These are phyloP conservation scores for Zoysia matrella DNA, from an alignment of 202 grass and related monocot species.

Conservation along the genomic window DNA sequence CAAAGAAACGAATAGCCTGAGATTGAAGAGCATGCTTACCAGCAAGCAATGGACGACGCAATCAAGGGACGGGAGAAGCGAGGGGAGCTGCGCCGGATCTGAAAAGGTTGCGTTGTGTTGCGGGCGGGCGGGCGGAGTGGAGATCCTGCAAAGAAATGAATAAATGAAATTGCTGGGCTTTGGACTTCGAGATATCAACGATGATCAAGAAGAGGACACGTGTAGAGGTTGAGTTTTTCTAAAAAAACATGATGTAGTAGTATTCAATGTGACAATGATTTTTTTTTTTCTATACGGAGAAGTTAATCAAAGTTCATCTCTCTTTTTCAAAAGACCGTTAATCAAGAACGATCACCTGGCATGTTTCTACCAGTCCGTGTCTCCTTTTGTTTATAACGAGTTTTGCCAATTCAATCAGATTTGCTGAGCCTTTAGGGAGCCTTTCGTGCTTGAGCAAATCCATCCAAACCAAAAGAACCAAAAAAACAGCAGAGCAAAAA, in stretches of 20 bases:
- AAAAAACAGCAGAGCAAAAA: too few relatives aligned
- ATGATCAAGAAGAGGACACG: background rate
- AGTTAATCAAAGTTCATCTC: too few relatives aligned
- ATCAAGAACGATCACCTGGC: background rate
- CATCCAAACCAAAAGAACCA: too few relatives aligned
- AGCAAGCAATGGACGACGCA: background rate
- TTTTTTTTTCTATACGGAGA: too few relatives aligned
- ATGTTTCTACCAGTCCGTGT: background rate
- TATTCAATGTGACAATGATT: too few relatives aligned
- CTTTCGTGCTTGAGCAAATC: background rate
- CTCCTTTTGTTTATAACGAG: too few relatives aligned
- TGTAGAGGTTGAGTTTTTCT: background rate
- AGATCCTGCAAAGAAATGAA: conserved; percentile 15
- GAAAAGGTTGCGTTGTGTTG: background rate
- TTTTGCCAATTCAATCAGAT: background rate
- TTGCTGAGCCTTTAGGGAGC: too few relatives aligned
- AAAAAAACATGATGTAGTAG: too few relatives aligned
- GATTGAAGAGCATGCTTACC: background rate
- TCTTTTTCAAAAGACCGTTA: too few relatives aligned
- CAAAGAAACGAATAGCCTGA: background rate
- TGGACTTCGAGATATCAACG: background rate
- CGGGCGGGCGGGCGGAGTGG: conserved; percentile 22
- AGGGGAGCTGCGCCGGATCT: background rate
- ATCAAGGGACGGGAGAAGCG: background rate
- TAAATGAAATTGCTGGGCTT: background rate